Conservation (phyloP, 768 basidiomycete species). For the Pilatotrama ljubarskyi region DNA sequence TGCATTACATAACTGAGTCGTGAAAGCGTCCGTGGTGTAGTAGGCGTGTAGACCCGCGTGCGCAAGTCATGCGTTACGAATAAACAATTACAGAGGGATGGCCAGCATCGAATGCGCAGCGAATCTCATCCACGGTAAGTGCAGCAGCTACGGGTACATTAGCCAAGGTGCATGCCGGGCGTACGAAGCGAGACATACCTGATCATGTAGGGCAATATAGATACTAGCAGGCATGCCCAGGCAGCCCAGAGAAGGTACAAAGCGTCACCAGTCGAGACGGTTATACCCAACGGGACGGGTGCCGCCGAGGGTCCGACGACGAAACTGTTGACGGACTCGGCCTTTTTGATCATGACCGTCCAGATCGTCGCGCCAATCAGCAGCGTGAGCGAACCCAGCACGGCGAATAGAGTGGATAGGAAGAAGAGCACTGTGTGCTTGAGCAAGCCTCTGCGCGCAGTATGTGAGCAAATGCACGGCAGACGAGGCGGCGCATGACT, state of each 20-base stretch:
- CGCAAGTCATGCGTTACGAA: slow-evolving; percentile 11
- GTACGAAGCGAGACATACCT: slow-evolving; percentile 47
- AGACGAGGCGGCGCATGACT: slow-evolving; percentile 1
- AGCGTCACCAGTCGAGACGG: slow-evolving; percentile 59
- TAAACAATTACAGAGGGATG: neutral
- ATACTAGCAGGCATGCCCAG: slow-evolving; percentile 63
- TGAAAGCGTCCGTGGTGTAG: slow-evolving; percentile 8
- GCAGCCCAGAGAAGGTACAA: slow-evolving; percentile 74
- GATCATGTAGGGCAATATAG: slow-evolving; percentile 74
- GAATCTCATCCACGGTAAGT: slow-evolving; percentile 64
- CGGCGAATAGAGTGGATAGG: slow-evolving; percentile 61
- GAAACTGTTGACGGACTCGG: slow-evolving; percentile 56
- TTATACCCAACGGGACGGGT: slow-evolving; percentile 57
- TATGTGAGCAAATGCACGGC: slow-evolving; percentile 1
- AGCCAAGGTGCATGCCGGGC: neutral
- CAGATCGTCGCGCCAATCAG: slow-evolving; percentile 74
- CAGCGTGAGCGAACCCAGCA: slow-evolving; percentile 59
- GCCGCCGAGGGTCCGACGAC: slow-evolving; percentile 39
- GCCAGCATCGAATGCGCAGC: neutral
- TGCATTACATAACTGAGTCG: slow-evolving; percentile 14
- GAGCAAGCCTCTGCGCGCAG: slow-evolving; percentile 54
- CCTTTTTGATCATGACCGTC: slow-evolving; percentile 72
- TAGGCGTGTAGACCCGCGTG: neutral
- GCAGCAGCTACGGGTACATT: slow-evolving; percentile 57
- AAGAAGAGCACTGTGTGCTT: slow-evolving; percentile 69